Conservation (phyloP, 1,139 yeast genomes). For the Insectozyma bohioensis region DNA sequence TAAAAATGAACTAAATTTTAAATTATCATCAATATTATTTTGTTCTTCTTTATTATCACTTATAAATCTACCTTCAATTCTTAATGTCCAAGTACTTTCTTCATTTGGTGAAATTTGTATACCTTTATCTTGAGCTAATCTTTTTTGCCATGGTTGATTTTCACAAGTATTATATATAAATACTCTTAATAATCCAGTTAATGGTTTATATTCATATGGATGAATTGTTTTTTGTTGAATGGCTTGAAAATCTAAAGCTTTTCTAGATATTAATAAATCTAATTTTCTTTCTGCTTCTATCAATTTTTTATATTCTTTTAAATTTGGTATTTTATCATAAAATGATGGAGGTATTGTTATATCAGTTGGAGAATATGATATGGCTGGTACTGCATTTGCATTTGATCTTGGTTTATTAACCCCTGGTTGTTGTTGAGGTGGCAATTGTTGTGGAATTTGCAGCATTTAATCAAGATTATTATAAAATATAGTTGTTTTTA, state of each 20-base stretch:
- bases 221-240: slow-evolving; percentile 50
- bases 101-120: slow-evolving; percentile 19
- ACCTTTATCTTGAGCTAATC: slow-evolving; percentile 27
- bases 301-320: slow-evolving; percentile 65
- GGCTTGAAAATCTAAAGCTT: slow-evolving; percentile 84
- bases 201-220: slow-evolving; percentile 43
- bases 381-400: slow-evolving; percentile 40
- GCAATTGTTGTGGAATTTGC: slow-evolving; percentile 9
- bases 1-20: slow-evolving; percentile 72
- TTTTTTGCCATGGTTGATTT: slow-evolving; percentile 90
- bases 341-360: slow-evolving; percentile 62
- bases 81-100: slow-evolving; percentile 76
- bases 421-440: slow-evolving; percentile 14
- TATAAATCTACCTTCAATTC: slow-evolving; percentile 82
- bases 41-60: slow-evolving; percentile 20
- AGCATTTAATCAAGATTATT: too few species aligned
- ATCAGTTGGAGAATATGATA: slow-evolving; percentile 68
- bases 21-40: slow-evolving; percentile 7
- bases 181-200: slow-evolving; percentile 64
- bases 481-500: too few species aligned
- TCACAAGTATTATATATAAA: slow-evolving; percentile 80
- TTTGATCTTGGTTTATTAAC: slow-evolving; percentile 29
- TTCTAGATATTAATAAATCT: slow-evolving; percentile 79
- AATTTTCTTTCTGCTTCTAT: slow-evolving; percentile 76
- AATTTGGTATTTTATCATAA: slow-evolving; percentile 68